These are phyloP conservation scores for Coniochaeta ligniaria DNA, from an alignment of 2,329 filamentous ascomycete genomes.

Conservation along the genomic window DNA sequence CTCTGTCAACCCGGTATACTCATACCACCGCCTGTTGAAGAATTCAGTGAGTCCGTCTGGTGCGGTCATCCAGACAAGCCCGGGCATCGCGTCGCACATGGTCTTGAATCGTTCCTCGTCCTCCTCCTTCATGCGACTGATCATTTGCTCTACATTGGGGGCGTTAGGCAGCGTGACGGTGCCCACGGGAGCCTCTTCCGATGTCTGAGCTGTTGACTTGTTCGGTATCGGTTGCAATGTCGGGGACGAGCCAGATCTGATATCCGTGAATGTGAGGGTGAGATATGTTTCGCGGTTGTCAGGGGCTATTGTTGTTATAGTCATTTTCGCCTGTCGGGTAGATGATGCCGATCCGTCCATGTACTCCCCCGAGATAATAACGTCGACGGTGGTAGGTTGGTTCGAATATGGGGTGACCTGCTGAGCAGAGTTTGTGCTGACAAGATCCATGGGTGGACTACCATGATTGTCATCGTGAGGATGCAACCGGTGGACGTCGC, in stretches of 20 bases:
- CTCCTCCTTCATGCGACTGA: slow-evolving; percentile 60
- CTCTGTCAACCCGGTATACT: slow-evolving; percentile 63
- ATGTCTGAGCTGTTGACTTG: slow-evolving; percentile 35
- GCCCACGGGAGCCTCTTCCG: slow-evolving; percentile 21
- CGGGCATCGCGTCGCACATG: slow-evolving; percentile 68
- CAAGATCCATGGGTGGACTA: no score
- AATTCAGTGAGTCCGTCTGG: slow-evolving; percentile 63
- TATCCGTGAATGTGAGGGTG: slow-evolving; percentile 67
- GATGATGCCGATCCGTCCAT: slow-evolving; percentile 31
- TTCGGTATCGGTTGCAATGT: slow-evolving; percentile 15
- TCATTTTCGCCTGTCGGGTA: slow-evolving; percentile 62
- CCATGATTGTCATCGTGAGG: no score
- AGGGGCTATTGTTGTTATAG: slow-evolving; percentile 62
- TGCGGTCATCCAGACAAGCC: slow-evolving; percentile 67
- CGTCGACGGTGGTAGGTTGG: slow-evolving; percentile 54
- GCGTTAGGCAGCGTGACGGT: slow-evolving; percentile 34
- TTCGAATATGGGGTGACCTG: no score
- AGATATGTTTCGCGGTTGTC: slow-evolving; percentile 62
- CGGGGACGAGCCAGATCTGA: slow-evolving; percentile 31
- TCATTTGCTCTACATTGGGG: slow-evolving; percentile 61
- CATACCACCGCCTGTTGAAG: slow-evolving; percentile 71
- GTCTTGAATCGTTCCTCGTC: slow-evolving; percentile 69
- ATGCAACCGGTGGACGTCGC: no score
- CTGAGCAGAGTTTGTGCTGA: no score
- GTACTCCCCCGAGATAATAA: slow-evolving; percentile 51